phyloP scores from a whole-genome alignment of 2,329 filamentous ascomycete species.

The Sporothrix luriei region DNA sequence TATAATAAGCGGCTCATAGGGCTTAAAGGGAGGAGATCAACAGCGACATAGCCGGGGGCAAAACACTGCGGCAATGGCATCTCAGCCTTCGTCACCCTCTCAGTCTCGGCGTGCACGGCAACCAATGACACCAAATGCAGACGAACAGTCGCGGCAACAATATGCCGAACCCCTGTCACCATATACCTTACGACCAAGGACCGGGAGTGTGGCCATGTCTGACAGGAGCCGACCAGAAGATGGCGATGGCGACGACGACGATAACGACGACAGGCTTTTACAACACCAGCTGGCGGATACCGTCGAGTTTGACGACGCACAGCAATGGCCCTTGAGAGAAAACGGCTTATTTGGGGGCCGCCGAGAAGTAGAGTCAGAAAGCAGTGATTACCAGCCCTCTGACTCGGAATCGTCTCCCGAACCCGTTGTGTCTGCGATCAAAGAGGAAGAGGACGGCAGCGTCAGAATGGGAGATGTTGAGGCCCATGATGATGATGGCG shows the following conservation, averaged over 20 bases:
- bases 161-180: not conserved
- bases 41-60: not conserved
- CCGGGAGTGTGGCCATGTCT: not conserved
- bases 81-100: constrained; percentile 2
- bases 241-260: too few species aligned
- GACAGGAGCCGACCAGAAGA: not conserved
- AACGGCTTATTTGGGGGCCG: constrained; percentile 1
- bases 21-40: constrained; percentile 7
- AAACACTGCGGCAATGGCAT: constrained; percentile 20
- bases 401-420: constrained; percentile 5
- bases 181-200: not conserved
- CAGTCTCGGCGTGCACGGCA: not conserved
- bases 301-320: constrained; percentile 10
- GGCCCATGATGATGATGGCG: not conserved
- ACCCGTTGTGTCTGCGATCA: not conserved
- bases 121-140: not conserved
- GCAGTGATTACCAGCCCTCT: constrained; percentile 32
- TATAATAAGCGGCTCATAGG: too few species aligned
- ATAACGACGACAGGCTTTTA: not conserved
- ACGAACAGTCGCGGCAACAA: not conserved
- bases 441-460: not conserved
- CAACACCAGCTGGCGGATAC: not conserved
- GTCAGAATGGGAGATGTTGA: not conserved
- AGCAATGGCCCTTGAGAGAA: constrained; percentile 4
- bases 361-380: constrained; percentile 28